Conservation (phyloP, 2,329 filamentous ascomycete species). For the Drechslerella coelobrocha region DNA sequence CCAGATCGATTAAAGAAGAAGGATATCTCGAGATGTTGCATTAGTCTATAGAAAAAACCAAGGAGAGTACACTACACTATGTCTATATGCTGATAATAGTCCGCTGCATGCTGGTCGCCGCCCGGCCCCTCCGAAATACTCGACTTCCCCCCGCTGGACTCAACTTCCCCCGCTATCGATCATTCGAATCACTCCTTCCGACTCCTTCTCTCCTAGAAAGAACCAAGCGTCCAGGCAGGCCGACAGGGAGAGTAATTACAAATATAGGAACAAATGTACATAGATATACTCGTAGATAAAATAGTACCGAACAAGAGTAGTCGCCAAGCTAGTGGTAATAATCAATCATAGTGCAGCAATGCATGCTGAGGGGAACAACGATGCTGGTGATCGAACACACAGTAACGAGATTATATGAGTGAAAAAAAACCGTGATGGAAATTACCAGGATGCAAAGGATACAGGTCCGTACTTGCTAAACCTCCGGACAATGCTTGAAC, state of each 20-base stretch:
- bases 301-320: slow-evolving; percentile 18
- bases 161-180: background rate
- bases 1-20: background rate
- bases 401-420: slow-evolving; percentile 15
- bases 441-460: slow-evolving; percentile 41
- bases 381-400: slow-evolving; percentile 13
- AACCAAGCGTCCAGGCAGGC: slow-evolving; percentile 5
- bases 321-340: slow-evolving; percentile 27
- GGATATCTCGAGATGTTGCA: slow-evolving; percentile 37
- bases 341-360: slow-evolving; percentile 21
- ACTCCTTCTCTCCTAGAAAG: background rate
- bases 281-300: slow-evolving; percentile 22
- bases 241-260: slow-evolving; percentile 38
- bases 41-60: slow-evolving; percentile 30
- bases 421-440: slow-evolving; percentile 22
- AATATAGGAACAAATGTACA: slow-evolving; percentile 41
- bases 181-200: background rate
- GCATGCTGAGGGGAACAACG: background rate
- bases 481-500: slow-evolving; percentile 51
- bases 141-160: background rate
- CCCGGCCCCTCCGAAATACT: background rate
- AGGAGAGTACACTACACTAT: slow-evolving; percentile 1
- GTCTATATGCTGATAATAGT: slow-evolving; percentile 20
- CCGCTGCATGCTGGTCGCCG: slow-evolving; percentile 7
- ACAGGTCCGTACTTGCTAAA: slow-evolving; percentile 43